A percentile compares a stretch with the other conserved stretches of the same genome.
Conservation (phyloP, 371 early-diverging fungal genomes). For the Mortierella sp. region DNA sequence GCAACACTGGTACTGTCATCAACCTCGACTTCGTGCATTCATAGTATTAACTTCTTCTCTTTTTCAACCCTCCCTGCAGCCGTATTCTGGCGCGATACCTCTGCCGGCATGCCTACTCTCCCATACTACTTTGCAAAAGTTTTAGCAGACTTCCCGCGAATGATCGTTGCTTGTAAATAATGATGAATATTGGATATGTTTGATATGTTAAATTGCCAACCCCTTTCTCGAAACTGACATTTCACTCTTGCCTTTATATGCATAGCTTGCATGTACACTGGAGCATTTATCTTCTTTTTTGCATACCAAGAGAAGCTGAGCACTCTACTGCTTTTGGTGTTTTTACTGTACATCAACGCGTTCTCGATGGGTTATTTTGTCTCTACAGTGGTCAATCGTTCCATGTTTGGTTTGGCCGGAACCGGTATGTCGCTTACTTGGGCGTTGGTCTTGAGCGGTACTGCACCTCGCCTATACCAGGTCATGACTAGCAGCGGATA, state of each 20-base stretch:
- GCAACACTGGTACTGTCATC: no score
- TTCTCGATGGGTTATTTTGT: conserved; percentile 61
- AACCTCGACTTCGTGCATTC: no score
- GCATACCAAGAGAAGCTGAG: conserved; percentile 49
- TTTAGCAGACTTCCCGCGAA: conserved; percentile 65
- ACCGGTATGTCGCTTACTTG: conserved; percentile 62
- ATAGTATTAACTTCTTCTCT: not conserved
- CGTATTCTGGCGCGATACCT: conserved; percentile 66
- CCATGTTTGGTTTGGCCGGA: conserved; percentile 58
- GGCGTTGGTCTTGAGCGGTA: conserved; percentile 57
- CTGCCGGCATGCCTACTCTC: conserved; percentile 61
- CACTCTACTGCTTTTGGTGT: conserved; percentile 28
- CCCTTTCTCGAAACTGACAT: no score
- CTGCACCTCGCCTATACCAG: conserved; percentile 37
- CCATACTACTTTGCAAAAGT: conserved; percentile 67
- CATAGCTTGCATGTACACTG: conserved; percentile 58
- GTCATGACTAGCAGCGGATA: conserved; percentile 39
- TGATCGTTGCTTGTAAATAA: conserved; percentile 59
- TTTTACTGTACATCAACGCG: conserved; percentile 43
- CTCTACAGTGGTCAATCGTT: conserved; percentile 47
- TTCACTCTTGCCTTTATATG: not conserved
- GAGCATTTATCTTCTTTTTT: conserved; percentile 63
- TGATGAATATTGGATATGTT: not conserved
- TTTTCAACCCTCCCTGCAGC: conserved; percentile 14
- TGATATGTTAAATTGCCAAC: not conserved